phyloP scores from a whole-genome alignment of 2,329 filamentous ascomycete genomes.

The Colletotrichum sp. region DNA sequence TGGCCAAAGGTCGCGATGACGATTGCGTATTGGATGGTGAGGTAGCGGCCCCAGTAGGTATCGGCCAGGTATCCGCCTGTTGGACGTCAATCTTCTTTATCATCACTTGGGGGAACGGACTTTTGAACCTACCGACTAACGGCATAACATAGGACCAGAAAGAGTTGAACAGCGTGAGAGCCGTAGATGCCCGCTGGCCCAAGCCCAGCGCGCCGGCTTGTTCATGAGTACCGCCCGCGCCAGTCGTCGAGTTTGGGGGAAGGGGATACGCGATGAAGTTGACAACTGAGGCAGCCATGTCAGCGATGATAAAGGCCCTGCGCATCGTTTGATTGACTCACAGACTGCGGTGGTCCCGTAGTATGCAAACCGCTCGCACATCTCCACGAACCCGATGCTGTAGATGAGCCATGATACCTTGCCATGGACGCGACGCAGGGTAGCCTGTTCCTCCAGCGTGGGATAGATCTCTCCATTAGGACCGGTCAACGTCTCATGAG shows the following conservation, averaged over 20 bases:
- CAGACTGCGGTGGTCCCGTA: constrained; percentile 66
- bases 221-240: constrained; percentile 38
- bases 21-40: constrained; percentile 73
- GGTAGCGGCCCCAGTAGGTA: constrained; percentile 71
- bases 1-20: constrained; percentile 70
- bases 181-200: constrained; percentile 18
- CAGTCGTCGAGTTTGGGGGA: constrained; percentile 55
- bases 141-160: constrained; percentile 22
- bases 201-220: constrained; percentile 23
- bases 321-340: constrained; percentile 42
- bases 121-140: constrained; percentile 26
- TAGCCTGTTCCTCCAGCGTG: constrained; percentile 57
- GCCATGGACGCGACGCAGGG: constrained; percentile 56
- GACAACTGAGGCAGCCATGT: constrained; percentile 50
- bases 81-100: neutral
- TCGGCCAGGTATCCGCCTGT: constrained; percentile 64
- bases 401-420: constrained; percentile 59
- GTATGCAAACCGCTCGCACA: constrained; percentile 69
- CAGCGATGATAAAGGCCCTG: constrained; percentile 26
- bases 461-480: constrained; percentile 43
- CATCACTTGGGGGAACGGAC: neutral
- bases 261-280: constrained; percentile 61
- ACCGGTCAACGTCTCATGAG: neutral
- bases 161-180: constrained; percentile 17
- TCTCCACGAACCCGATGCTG: constrained; percentile 66